Percentiles rank a stretch among this genome's conserved stretches.
These are phyloP conservation scores for Pezicula carpinea DNA, from an alignment of 2,329 filamentous ascomycete genomes.

Conservation along the genomic window DNA sequence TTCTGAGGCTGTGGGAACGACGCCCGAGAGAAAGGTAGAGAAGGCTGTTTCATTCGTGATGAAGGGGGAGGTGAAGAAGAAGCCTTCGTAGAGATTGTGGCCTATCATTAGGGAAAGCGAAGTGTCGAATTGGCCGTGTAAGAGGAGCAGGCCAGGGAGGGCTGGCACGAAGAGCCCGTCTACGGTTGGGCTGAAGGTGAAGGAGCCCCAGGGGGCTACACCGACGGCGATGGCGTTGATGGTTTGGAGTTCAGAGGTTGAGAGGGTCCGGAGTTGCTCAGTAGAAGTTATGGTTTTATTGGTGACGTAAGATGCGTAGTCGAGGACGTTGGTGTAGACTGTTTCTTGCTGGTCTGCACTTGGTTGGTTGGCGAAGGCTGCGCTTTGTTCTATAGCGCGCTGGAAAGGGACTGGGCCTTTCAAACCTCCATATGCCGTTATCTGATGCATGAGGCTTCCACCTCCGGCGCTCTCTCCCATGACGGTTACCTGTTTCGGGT, in stretches of 20 bases:
- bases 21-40: background rate
- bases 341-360: conserved; percentile 1
- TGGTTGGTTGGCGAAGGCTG: conserved; percentile 33
- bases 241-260: conserved; percentile 3
- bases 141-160: conserved; percentile 39
- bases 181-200: conserved; percentile 36
- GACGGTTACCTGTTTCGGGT: conserved; percentile 40
- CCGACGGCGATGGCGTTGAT: conserved; percentile 7
- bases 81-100: conserved; percentile 37
- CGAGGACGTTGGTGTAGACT: conserved; percentile 9
- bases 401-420: conserved; percentile 34
- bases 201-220: conserved; percentile 9
- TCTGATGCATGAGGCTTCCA: conserved; percentile 47
- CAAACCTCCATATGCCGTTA: conserved; percentile 44
- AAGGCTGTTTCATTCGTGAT: conserved; percentile 14
- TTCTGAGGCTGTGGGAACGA: conserved; percentile 19
- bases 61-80: conserved; percentile 34
- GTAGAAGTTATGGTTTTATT: conserved; percentile 10
- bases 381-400: conserved; percentile 25
- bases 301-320: conserved; percentile 2
- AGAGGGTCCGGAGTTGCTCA: conserved; percentile 10
- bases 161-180: conserved; percentile 44
- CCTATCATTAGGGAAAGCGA: conserved; percentile 40
- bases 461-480: conserved; percentile 42
- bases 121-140: conserved; percentile 38